These are phyloP conservation scores for Alternaria arborescens DNA, from an alignment of 2,329 filamentous ascomycete genomes.

Conservation along the genomic window DNA sequence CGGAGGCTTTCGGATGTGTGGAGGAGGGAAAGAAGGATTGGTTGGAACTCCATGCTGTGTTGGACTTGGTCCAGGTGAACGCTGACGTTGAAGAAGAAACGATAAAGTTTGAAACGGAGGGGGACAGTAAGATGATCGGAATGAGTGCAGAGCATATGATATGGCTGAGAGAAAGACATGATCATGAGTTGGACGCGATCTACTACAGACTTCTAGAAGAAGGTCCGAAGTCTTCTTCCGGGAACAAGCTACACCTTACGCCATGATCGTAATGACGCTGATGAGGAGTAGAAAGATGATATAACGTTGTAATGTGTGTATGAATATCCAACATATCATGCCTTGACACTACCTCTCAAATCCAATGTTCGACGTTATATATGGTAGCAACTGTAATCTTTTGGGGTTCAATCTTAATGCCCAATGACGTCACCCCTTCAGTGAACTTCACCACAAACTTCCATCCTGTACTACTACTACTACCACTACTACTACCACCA, in stretches of 20 bases:
- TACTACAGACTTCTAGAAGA: neutral
- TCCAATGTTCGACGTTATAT: neutral
- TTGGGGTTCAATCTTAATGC: neutral
- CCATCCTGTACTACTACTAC: neutral
- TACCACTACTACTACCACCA: too few relatives aligned
- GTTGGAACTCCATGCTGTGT: neutral
- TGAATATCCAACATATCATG: neutral
- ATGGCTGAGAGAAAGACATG: neutral
- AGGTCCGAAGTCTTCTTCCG: neutral
- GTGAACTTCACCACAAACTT: neutral
- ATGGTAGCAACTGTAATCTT: neutral
- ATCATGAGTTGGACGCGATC: neutral
- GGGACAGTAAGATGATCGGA: neutral
- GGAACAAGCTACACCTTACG: neutral
- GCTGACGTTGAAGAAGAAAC: neutral
- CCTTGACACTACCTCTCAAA: neutral
- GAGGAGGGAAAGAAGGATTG: neutral
- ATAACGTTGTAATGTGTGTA: neutral
- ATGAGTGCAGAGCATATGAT: neutral
- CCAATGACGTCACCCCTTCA: neutral
- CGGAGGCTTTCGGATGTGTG: neutral
- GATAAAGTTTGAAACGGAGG: neutral
- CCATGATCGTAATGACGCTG: neutral
- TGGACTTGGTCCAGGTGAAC: neutral
- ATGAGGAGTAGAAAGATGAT: neutral